Base-by-base conservation (phyloP, 352 stramenopile species). In the Pythium sukuiense region DNA sequence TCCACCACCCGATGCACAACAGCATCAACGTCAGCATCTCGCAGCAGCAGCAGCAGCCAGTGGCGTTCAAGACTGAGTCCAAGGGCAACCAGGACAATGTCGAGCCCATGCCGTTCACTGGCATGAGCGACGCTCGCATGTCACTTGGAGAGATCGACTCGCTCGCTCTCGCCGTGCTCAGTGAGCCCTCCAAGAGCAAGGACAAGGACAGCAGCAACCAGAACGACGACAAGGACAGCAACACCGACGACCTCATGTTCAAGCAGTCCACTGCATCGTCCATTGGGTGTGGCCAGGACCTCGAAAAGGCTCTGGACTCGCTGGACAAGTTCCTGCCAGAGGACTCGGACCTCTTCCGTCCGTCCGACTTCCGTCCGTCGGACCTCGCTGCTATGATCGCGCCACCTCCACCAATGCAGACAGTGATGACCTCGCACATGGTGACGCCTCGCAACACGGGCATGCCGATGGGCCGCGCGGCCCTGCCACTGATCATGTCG, bases 301-400 rank as follows among this genome's bases (percentile, higher is more conserved):
- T 92, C 35, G 83, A 90, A 69, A 87, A 77, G 9, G 84, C 82
- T 3, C 83, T 92, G 53, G 81, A 92, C 55, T 92, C 81, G 29
- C 77, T 92, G 16, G 84, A 92, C 74, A 73, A 75, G 14, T 79
- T 92, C 14, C 65, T 92, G 0, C 83, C 83, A 0, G 83, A 88
- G n/a, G 76, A 87, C 59, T 74, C 79, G 54, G 84, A 92, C 35
- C 76, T 90, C 39, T 77, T 92, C 64, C 75, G 72, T 30, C 56
- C 61, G 2, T 62, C 52, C 13, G 67, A 73, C 56, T 65, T 70
- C 26, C 63, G 63, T 41, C 46, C 55, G 53, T 57, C 57, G 6
- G 24, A 76, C 50, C 58, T 70, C 56, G 41, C 60, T 24, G 61
- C 54, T 32, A 61, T 65, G 55, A 53, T 71, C 46, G 55, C 56